Percentiles rank a stretch among this genome's conserved stretches.
phyloP scores from a whole-genome alignment of 805 yeast species.

The Cyberlindnera mississippiensis region DNA sequence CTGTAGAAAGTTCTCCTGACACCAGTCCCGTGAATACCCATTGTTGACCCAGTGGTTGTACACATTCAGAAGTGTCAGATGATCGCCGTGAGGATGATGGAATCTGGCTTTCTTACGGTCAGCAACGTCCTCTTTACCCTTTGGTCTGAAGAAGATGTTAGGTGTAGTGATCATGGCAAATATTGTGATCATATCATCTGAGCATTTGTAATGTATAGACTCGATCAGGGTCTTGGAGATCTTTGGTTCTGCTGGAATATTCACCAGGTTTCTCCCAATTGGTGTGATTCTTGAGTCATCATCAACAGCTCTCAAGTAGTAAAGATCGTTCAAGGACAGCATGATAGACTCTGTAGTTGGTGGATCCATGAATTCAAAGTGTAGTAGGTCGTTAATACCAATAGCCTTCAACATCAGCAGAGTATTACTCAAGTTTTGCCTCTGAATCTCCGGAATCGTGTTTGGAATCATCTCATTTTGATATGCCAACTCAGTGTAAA shows the following conservation, averaged over 20 bases:
- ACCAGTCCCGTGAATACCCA: conserved; percentile 63
- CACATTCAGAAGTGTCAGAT: conserved; percentile 76
- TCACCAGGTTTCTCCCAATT: conserved; percentile 81
- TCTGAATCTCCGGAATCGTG: conserved; percentile 88
- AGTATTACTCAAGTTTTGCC: conserved; percentile 84
- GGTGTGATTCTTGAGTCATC: conserved; percentile 72
- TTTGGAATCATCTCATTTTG: too few species aligned
- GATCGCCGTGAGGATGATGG: conserved; percentile 76
- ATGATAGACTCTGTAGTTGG: conserved; percentile 78
- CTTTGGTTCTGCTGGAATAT: conserved; percentile 90
- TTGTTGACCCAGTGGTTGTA: conserved; percentile 71
- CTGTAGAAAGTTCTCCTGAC: conserved; percentile 76
- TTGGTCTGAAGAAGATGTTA: conserved; percentile 75
- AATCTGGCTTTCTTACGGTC: conserved; percentile 74
- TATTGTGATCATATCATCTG: conserved; percentile 75
- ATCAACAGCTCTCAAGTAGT: conserved; percentile 74
- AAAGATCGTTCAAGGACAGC: conserved; percentile 74
- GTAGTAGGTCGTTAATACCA: conserved; percentile 76
- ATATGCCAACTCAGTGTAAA: conserved; percentile 74
- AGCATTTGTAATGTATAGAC: conserved; percentile 65
- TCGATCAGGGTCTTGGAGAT: conserved; percentile 76
- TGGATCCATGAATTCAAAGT: conserved; percentile 90
- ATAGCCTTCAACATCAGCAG: conserved; percentile 77
- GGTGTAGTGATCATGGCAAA: conserved; percentile 92
- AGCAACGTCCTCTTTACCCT: conserved; percentile 68